These are phyloP conservation scores for Coprinellus aureogranulatus DNA, from an alignment of 768 basidiomycete species.

Conservation along the genomic window DNA sequence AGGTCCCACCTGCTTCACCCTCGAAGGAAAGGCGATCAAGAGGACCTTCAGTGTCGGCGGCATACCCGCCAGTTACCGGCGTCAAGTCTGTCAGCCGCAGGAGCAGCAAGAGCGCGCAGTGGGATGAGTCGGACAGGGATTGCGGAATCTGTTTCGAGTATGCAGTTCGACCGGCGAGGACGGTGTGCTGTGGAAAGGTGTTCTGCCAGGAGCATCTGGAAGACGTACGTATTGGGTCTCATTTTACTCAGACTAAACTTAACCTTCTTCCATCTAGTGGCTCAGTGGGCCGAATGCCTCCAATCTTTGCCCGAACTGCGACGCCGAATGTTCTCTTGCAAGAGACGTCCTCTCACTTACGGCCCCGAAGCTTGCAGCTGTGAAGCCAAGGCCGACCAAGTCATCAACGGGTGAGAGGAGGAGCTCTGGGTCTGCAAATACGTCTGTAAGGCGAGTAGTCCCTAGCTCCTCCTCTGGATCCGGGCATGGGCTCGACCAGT, in stretches of 20 bases:
- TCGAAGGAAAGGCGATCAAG: background rate
- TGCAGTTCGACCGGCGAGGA: conserved; percentile 27
- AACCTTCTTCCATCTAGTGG: conserved; percentile 25
- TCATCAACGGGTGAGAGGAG: background rate
- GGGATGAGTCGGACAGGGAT: conserved; percentile 23
- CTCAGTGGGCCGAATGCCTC: conserved; percentile 30
- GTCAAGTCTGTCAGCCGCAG: background rate
- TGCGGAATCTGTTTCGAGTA: conserved; percentile 35
- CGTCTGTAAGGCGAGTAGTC: background rate
- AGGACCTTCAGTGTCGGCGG: background rate
- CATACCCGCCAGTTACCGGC: background rate
- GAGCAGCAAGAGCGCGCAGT: conserved; percentile 5
- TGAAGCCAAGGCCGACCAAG: background rate
- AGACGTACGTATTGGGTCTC: conserved; percentile 32
- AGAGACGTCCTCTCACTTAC: conserved; percentile 25
- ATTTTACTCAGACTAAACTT: no score
- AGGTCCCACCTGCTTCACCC: background rate
- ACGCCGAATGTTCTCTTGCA: conserved; percentile 26
- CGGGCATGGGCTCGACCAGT: background rate
- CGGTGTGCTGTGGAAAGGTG: conserved; percentile 31
- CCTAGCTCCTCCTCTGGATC: background rate
- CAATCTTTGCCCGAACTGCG: conserved; percentile 32
- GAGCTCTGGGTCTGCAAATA: background rate
- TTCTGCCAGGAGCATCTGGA: conserved; percentile 31
- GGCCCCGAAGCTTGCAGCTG: conserved; percentile 17